Evolutionary conservation across 2,329 filamentous ascomycete genomes (phyloP).

Genomic region (Rutstroemia sydowiana): DNA sequence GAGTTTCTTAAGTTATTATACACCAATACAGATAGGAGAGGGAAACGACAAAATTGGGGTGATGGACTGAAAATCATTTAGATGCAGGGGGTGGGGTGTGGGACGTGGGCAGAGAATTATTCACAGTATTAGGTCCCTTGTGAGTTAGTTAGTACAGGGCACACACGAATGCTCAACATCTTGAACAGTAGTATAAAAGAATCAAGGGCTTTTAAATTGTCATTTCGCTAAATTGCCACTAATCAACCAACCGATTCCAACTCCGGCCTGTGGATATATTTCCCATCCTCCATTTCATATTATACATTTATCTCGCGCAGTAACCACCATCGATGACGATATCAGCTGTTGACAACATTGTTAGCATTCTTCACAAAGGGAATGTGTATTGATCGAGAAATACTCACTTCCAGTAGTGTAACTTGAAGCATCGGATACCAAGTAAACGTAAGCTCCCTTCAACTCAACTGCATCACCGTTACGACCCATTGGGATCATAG

Average conservation of each 20-base stretch:
- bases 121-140: no score
- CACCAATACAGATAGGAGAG: no score
- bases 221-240: no score
- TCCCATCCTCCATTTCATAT: background rate
- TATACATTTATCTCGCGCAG: conserved; percentile 16
- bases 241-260: background rate
- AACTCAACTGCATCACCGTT: conserved; percentile 55
- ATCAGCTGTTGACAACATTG: conserved; percentile 29
- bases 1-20: no score
- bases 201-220: no score
- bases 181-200: no score
- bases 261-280: background rate
- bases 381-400: background rate
- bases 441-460: conserved; percentile 49
- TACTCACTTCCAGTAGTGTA: conserved; percentile 38
- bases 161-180: no score
- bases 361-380: background rate
- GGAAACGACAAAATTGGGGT: no score
- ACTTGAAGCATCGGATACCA: conserved; percentile 38
- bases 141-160: no score
- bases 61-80: no score
- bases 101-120: no score
- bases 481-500: conserved; percentile 52
- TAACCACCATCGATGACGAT: conserved; percentile 44
- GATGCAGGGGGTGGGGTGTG: no score